Evolutionary conservation across 1,139 yeast genomes (phyloP), one percentile per base, ranked within the genome.

Genomic region (Suhomyces bokatorum): DNA sequence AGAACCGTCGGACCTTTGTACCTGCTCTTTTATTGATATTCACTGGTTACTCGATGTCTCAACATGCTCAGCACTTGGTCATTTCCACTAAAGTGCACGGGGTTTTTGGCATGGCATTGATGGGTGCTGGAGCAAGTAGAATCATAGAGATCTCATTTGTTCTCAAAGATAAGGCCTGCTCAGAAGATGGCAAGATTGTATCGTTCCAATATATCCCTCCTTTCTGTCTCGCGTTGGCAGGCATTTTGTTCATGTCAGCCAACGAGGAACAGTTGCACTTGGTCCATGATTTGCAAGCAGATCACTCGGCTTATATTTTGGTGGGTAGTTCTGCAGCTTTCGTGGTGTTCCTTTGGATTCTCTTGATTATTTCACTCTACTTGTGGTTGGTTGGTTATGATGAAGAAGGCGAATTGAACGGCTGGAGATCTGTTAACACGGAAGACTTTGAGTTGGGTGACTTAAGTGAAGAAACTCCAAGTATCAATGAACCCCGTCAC

Each of bases 11-110:
- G 51, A 79, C 87, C 37, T 87, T 85, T 57, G 68, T 91, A 31
- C 98, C 98, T 3, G 84, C 96, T 0, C 56, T 89, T 34, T 78
- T 93, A 40, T 77, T 91, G 54, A 80, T 90, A 9, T 85, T 85
- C 60, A 91, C 97, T 0, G 98, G 97, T 1, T 91, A 89, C 78
- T 87, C 97, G 32, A 91, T 91, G 98, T 78, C 91, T 40, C 85
- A 88, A 55, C 98, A 91, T 66, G 76, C 80, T 2, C 98, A 91
- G 65, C 78, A 80, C 47, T 69, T 87, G 55, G 74, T 63, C 48
- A 80, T 90, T 22, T 85, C 95, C 35, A 89, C 97, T 3, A 85
- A 87, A 62, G 91, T 91, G 32, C 98, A 91, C 61, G 81, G 81
- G 13, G 77, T 90, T 68, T 91, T 91, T 66, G 98, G 98, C 0